These are phyloP conservation scores for Rubroshorea leprosula DNA, from an alignment of 345 rosid genomes.

Conservation along the genomic window DNA sequence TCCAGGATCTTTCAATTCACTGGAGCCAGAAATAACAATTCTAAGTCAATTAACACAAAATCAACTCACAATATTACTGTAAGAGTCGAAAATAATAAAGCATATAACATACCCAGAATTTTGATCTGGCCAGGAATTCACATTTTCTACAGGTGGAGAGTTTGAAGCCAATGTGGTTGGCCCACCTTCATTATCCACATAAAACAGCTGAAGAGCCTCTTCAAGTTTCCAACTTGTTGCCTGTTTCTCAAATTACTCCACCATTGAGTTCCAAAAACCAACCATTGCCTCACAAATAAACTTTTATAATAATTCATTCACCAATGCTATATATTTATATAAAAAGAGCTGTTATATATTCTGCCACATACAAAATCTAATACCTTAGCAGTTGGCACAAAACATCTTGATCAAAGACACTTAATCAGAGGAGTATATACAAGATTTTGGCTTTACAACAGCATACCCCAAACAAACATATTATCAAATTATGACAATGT, in stretches of 20 bases:
- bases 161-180: slow-evolving; percentile 34
- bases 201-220: slow-evolving; percentile 92
- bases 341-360: too few species aligned
- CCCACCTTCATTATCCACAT: slow-evolving; percentile 69
- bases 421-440: background rate
- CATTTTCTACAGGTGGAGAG: slow-evolving; percentile 31
- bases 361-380: too few species aligned
- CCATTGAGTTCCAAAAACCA: slow-evolving; percentile 7
- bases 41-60: background rate
- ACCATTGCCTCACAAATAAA: background rate
- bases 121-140: slow-evolving; percentile 24
- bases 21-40: slow-evolving; percentile 22
- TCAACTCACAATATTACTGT: background rate
- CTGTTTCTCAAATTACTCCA: slow-evolving; percentile 31
- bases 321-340: background rate
- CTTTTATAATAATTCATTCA: background rate
- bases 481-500: background rate
- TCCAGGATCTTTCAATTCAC: slow-evolving; percentile 34
- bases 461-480: background rate
- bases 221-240: slow-evolving; percentile 98
- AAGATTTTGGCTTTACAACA: background rate
- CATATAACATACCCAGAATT: slow-evolving; percentile 36
- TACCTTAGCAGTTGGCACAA: background rate
- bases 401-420: background rate
- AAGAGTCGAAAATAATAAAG: background rate